These are phyloP conservation scores for Nannochloropsis gaditana DNA, from an alignment of 108 stramenopile species.

Conservation along the genomic window DNA sequence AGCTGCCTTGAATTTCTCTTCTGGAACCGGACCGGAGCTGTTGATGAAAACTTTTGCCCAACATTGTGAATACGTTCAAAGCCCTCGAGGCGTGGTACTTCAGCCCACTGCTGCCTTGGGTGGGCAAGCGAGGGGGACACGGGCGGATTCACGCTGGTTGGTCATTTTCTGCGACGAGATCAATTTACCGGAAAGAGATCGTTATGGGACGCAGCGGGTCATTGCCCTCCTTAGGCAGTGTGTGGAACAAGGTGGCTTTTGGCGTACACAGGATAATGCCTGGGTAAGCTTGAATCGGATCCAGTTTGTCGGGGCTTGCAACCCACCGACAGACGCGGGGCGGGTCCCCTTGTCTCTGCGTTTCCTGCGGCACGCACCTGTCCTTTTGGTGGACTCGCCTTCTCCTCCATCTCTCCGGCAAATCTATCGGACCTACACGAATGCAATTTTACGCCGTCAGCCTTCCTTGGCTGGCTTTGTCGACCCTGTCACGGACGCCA, in stretches of 20 bases:
- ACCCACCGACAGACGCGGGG: constrained; percentile 97
- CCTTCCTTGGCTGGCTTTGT: constrained; percentile 81
- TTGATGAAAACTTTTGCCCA: constrained; percentile 87
- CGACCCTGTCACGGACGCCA: constrained; percentile 83
- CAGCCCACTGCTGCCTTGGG: constrained; percentile 45
- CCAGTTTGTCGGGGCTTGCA: constrained; percentile 91
- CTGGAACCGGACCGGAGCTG: constrained; percentile 86
- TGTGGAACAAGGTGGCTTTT: constrained; percentile 95
- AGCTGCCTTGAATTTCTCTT: constrained; percentile 86
- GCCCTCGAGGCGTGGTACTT: constrained; percentile 65
- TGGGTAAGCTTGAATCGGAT: constrained; percentile 88
- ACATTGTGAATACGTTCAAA: constrained; percentile 82
- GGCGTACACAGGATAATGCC: constrained; percentile 72
- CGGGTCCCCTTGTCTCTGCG: constrained; percentile 78
- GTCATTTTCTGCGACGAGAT: constrained; percentile 99
- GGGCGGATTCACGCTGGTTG: constrained; percentile 67
- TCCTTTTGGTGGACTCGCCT: constrained; percentile 95
- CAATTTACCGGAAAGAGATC: constrained; percentile 89
- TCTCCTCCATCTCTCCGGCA: constrained; percentile 76
- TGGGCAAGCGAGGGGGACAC: constrained; percentile 34
- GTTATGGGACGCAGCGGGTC: constrained; percentile 91
- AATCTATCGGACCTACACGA: constrained; percentile 91
- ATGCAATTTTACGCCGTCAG: constrained; percentile 87
- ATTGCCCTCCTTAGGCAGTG: constrained; percentile 95
- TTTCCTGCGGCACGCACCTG: constrained; percentile 88